Evolutionary conservation across 805 yeast species (phyloP), one percentile per base, ranked within the genome.

Genomic region (Ogataea henricii): DNA sequence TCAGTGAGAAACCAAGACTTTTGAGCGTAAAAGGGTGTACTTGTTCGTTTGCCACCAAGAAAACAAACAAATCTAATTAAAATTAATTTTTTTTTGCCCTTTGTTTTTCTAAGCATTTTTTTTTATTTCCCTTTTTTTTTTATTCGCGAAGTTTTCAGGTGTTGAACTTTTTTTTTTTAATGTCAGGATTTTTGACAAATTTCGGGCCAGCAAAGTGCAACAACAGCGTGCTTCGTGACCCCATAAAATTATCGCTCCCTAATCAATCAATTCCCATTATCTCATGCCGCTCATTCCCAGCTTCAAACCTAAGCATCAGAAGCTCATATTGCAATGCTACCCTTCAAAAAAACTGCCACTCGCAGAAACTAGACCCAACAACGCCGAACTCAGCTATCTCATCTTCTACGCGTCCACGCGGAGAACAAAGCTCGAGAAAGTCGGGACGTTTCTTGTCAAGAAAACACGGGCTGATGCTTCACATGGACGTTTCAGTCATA

Each of bases 351-450:
- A 83, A 6, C 52, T 63, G 14, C 52, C 64, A 2, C 49, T 52
- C 13, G 77, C 78, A 5, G 98, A 91, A 61, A 91, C 91, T 70
- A 85, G 86, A 59, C 96, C 99, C 13, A 91, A 92, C 65, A 82
- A 96, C 2, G 89, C 96, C 17, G 98, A 94, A 65, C 76, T 95
- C 40, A 85, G 95, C 49, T 89, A 90, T 63, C 74, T 92, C 56
- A 70, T 92, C 26, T 92, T 87, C 72, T 92, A 92, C 65, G 96
- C 96, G 17, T 83, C 95, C 34, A 85, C 97, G 3, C 76, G 97
- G 58, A 76, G 97, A 46, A 85, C 89, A 26, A 92, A 94, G 65
- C 73, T 94, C 53, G 94, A 88, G 57, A 92, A 92, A 60, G 96
- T 92, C 17, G 86, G 89, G 20, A 70, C 71, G 4, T 88, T 83